Evolutionary conservation across 106 monocot genomes (phyloP), one percentile per base, ranked within the genome.

Genomic region (Dendrobium chrysotoxum): DNA sequence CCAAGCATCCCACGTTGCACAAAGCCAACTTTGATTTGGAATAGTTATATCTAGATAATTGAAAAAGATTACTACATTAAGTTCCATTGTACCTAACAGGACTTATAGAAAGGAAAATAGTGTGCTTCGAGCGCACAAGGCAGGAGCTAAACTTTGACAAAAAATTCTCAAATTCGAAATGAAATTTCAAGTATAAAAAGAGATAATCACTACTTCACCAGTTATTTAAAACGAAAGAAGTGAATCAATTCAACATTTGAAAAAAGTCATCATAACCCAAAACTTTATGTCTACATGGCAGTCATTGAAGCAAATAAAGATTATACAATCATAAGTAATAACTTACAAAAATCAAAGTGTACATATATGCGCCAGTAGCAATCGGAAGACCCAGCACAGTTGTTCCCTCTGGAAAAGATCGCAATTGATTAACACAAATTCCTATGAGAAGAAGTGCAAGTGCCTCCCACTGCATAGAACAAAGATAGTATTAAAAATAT

Each of bases 381-480:
- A 97, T 77, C 82, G 97, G 90, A 86, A 97, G 79, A 84, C 87
- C 97, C 40, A 92, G 38, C 30, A 82, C 70, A 53, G 84, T 84
- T 45, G 92, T 79, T 45, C 94, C 92, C 80, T 84, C 89, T 64
- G 94, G 94, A n/a, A 86, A 31, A 76, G 97, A 89, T 18, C 81
- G 78, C 30, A 97, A 88, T 41, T 97, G 97, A 84, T 97, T 97
- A 77, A 97, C 89, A 81, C 97, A 94, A n/a, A 97, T 97, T 75
- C 97, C 97, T 75, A 97, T 97, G 11, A 97, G 87, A 87, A 97
- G 91, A 16, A 97, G 92, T 40, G 94, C 97, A 80, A 97, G 89
- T 74, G 97, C 97, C 75, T 97, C 97, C 97, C 97, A 94, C 97
- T 97, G 89, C 72, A 44, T 53, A 79, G 35, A 80, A 38, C 39